Evolutionary conservation across 345 rosid genomes (phyloP).

Genomic region (Melaleuca quinquenervia): DNA sequence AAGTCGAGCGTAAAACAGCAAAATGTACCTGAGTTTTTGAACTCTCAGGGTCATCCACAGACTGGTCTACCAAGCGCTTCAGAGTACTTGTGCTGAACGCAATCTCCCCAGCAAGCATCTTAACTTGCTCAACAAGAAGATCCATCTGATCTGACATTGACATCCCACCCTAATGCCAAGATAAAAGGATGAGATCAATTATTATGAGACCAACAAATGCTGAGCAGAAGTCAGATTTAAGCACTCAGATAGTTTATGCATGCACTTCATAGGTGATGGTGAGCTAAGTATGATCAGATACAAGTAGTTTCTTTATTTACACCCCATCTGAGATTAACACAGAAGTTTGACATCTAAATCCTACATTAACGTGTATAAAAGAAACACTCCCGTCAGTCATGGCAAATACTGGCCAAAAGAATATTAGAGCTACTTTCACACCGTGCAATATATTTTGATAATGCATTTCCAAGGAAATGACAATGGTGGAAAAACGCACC

Average conservation of each 20-base stretch:
- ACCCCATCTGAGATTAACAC: not conserved
- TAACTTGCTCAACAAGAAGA: slow-evolving; percentile 95
- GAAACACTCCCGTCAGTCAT: not conserved
- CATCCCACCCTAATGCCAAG: slow-evolving; percentile 48
- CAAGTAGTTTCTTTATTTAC: not conserved
- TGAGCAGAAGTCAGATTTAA: not conserved
- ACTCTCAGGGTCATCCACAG: slow-evolving; percentile 74
- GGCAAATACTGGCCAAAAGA: not conserved
- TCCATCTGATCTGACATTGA: slow-evolving; percentile 83
- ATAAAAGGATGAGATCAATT: not conserved
- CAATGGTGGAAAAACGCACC: slow-evolving; percentile 18
- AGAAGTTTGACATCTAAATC: not conserved
- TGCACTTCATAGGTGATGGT: not conserved
- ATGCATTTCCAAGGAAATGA: not conserved
- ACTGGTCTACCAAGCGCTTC: slow-evolving; percentile 90
- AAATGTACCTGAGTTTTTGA: slow-evolving; percentile 60
- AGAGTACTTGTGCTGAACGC: slow-evolving; percentile 90
- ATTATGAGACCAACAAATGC: not conserved
- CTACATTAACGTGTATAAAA: not conserved
- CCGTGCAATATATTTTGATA: not conserved
- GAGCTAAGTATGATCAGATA: not conserved
- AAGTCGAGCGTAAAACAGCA: not conserved
- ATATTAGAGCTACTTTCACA: not conserved
- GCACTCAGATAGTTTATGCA: not conserved
- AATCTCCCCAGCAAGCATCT: slow-evolving; percentile 98